Evolutionary conservation across 352 stramenopile species (phyloP).

Genomic region (Globisporangium paroecandrum): DNA sequence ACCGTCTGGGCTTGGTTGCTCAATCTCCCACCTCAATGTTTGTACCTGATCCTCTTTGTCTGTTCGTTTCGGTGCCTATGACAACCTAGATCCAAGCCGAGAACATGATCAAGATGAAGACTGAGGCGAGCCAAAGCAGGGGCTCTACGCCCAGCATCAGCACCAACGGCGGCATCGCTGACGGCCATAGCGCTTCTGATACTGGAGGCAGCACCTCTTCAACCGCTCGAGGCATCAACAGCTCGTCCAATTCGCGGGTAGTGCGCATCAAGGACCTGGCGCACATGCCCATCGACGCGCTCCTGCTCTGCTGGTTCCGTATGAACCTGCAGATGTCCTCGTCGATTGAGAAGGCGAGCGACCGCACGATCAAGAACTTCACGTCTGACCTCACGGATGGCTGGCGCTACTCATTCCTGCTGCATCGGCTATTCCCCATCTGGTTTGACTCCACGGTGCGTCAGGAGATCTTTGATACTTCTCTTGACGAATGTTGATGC

Average conservation of each 20-base stretch:
- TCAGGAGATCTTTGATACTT: neutral
- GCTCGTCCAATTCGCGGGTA: slow-evolving; percentile 15
- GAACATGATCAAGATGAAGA: slow-evolving; percentile 51
- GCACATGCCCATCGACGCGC: slow-evolving; percentile 68
- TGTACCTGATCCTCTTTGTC: neutral
- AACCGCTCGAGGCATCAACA: slow-evolving; percentile 2
- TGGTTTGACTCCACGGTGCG: slow-evolving; percentile 64
- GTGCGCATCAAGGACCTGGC: slow-evolving; percentile 61
- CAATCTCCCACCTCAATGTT: neutral
- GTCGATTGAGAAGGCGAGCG: slow-evolving; percentile 53
- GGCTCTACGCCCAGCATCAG: neutral
- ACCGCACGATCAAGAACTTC: slow-evolving; percentile 79
- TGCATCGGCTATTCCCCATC: slow-evolving; percentile 70
- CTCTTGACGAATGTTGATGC: neutral
- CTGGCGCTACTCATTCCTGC: slow-evolving; percentile 57
- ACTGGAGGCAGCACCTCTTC: neutral
- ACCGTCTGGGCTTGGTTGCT: neutral
- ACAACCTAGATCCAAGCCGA: slow-evolving; percentile 43
- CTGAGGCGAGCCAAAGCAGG: slow-evolving; percentile 16
- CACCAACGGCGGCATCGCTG: neutral
- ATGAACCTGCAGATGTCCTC: slow-evolving; percentile 70
- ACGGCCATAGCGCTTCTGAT: neutral
- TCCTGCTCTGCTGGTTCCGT: slow-evolving; percentile 74
- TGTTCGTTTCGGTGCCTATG: neutral
- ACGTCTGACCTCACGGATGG: slow-evolving; percentile 66